These are phyloP conservation scores for Dactylella cylindrospora DNA, from an alignment of 2,329 filamentous ascomycete species.

Conservation along the genomic window DNA sequence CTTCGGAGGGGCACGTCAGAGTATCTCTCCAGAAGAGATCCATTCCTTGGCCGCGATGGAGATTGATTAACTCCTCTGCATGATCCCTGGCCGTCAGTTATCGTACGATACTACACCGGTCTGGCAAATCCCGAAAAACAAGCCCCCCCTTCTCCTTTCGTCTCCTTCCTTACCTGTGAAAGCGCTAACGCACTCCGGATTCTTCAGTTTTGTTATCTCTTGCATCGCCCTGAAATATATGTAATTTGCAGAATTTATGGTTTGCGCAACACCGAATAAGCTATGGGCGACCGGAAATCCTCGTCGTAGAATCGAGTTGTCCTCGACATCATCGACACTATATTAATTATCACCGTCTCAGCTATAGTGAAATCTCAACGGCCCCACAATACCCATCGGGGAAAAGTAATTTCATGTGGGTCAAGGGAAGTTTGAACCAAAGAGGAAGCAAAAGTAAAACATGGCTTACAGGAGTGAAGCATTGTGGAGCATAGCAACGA, in stretches of 20 bases:
- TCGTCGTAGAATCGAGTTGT: slow-evolving; percentile 72
- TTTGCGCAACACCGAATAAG: slow-evolving; percentile 83
- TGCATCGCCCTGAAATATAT: slow-evolving; percentile 79
- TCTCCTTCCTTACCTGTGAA: slow-evolving; percentile 59
- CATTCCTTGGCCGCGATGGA: slow-evolving; percentile 86
- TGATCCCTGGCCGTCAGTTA: too few species aligned
- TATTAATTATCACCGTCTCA: too few species aligned
- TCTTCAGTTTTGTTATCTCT: slow-evolving; percentile 70
- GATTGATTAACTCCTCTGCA: slow-evolving; percentile 73
- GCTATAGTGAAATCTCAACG: too few species aligned
- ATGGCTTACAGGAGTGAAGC: slow-evolving; percentile 66
- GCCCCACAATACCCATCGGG: too few species aligned
- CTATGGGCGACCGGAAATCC: slow-evolving; percentile 79
- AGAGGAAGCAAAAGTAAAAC: too few species aligned
- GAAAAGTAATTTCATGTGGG: too few species aligned
- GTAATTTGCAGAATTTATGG: slow-evolving; percentile 88
- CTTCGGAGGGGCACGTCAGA: slow-evolving; percentile 77
- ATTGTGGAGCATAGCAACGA: slow-evolving; percentile 83
- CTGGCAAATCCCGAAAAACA: too few species aligned
- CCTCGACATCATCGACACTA: slow-evolving; percentile 80
- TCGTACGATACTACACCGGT: too few species aligned
- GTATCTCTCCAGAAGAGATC: slow-evolving; percentile 88
- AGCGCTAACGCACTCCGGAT: slow-evolving; percentile 67
- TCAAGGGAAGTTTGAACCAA: too few species aligned
- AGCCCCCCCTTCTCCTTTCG: too few species aligned